Evolutionary conservation across 2,329 filamentous ascomycete genomes (phyloP), one percentile per base, ranked within the genome.

Genomic region (Paecilomyces formosus): DNA sequence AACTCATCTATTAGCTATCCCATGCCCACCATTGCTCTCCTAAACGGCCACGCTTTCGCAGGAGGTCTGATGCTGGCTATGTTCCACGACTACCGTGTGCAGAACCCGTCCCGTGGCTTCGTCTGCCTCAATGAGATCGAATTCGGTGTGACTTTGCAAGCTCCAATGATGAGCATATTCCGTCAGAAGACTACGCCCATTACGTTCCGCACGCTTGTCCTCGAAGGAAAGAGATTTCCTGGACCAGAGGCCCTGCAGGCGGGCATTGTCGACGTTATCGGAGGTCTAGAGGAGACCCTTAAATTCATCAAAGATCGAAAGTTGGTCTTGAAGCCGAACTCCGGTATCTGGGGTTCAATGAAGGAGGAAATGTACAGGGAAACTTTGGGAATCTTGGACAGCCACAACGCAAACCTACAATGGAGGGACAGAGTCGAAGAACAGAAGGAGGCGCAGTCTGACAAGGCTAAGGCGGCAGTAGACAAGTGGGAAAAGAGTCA

Each of bases 1-100:
- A 35, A 59, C 18, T 54, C 21, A 39, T 31, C 56, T 49, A 51
- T 45, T 55, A 82, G 78, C 56, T 93, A 86, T 69, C 88, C 89
- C 13, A 91, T 92, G 88, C 90, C 90, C 24, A 94, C 89, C 2
- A 74, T 94, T 55, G 87, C 89, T n/a, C 78, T 92, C 8, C 69
- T 93, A 57, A 91, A 90, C 66, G 90, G 90, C 22, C 90, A 95
- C 72, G 85, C 87, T 57, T 94, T 92, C 71, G 90, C 90, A 5
- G 90, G 85, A 53, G 90, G 88, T n/a, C 78, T 92, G 61, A 92
- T 94, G 86, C 78, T 88, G 9, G 84, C 88, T 59, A 89, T 91
- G 83, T 85, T 88, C 74, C 89, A 92, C 74, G 89, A 93, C 76
- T 94, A 94, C 77, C 84, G 90, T 28, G 80, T 94, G 64, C 88